Conservation (phyloP, 345 rosid species). For the Schrenkiella parvula region DNA sequence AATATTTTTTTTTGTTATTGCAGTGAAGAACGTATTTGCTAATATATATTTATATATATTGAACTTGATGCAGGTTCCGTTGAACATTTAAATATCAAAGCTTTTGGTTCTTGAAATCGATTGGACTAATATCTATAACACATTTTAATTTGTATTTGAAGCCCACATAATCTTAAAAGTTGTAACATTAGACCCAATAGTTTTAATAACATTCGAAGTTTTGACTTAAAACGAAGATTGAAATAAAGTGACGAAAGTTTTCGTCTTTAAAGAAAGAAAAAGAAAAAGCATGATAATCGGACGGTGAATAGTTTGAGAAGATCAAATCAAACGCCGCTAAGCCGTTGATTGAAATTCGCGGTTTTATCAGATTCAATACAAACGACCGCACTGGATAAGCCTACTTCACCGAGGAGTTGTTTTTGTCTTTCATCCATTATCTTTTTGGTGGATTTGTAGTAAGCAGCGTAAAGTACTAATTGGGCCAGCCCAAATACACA, state of each 20-base stretch:
- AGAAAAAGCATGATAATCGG: background rate
- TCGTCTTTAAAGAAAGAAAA: background rate
- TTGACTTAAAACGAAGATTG: no score
- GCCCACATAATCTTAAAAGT: background rate
- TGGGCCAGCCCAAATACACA: slow-evolving; percentile 53
- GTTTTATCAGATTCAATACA: background rate
- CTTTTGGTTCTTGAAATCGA: no score
- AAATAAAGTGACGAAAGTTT: background rate
- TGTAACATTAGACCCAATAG: background rate
- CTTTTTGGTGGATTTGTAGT: slow-evolving; percentile 55
- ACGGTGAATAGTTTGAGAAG: background rate
- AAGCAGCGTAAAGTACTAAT: slow-evolving; percentile 51
- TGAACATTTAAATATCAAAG: slow-evolving; percentile 64
- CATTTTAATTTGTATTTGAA: slow-evolving; percentile 35
- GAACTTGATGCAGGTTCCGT: slow-evolving; percentile 46
- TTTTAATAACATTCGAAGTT: no score
- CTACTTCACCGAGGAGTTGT: slow-evolving; percentile 27
- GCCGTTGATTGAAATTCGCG: background rate
- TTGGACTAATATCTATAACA: no score
- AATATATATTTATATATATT: background rate
- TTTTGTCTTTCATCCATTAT: slow-evolving; percentile 43
- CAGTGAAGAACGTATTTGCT: background rate
- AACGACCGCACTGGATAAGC: slow-evolving; percentile 37
- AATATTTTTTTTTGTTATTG: background rate
- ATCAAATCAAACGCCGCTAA: background rate